These are phyloP conservation scores for Avena insularis DNA, from an alignment of 176 grass and related monocot species.

Conservation along the genomic window DNA sequence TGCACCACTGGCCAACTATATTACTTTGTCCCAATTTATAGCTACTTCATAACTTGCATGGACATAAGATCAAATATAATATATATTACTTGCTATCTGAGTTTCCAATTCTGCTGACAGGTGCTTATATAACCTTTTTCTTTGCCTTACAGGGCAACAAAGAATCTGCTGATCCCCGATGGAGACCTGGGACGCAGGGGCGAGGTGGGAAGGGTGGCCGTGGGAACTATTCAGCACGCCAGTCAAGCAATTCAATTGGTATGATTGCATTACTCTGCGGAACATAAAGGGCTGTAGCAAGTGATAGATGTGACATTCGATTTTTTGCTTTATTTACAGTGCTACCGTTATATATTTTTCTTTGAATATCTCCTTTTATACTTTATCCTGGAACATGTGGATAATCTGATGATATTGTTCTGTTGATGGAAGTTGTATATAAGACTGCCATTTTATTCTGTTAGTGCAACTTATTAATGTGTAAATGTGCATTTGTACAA, in stretches of 20 bases:
- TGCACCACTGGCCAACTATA: neutral
- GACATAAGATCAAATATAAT: conserved; percentile 5
- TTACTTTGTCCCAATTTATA: neutral
- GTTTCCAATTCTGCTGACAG: neutral
- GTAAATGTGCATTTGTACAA: neutral
- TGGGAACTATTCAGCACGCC: conserved; percentile 60
- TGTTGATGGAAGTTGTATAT: neutral
- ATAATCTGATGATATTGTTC: conserved; percentile 28
- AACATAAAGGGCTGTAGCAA: conserved; percentile 10
- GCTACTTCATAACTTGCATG: neutral
- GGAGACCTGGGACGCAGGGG: conserved; percentile 58
- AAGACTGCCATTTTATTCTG: conserved; percentile 28
- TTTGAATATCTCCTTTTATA: conserved; percentile 22
- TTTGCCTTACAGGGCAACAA: conserved; percentile 47
- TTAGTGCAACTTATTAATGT: conserved; percentile 12
- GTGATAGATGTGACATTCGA: neutral
- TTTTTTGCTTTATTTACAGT: neutral
- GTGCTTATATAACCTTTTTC: conserved; percentile 12
- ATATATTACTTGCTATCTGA: neutral
- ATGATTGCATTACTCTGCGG: conserved; percentile 29
- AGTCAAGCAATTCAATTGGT: conserved; percentile 60
- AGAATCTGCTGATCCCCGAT: conserved; percentile 60
- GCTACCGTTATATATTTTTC: neutral
- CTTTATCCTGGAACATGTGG: neutral
- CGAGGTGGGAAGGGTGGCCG: conserved; percentile 66